Base-by-base conservation (phyloP, 106 monocot species). In the Vanilla planifolia region DNA sequence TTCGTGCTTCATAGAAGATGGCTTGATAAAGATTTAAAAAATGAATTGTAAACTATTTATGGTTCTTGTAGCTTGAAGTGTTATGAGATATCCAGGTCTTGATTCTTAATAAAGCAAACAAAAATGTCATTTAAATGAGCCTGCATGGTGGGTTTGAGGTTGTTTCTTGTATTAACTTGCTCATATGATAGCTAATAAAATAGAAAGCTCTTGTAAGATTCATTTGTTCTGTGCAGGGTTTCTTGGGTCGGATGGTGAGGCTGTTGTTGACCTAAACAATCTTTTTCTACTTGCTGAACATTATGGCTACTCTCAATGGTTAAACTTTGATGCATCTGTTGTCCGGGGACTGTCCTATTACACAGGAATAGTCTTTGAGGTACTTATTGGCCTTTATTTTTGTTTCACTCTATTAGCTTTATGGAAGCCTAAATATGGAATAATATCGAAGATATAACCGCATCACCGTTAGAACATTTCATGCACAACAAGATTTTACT, bases 301-400 rank as follows among this genome's bases (percentile, higher is more conserved):
- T 29, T 98, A 98, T 73, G 98, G 92, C 51, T 98, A 76, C 73
- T 83, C 88, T 43, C 60, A 88, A 37, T 98, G 98, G 98, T 79
- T 98, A 63, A 74, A 71, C 59, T 98, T 98, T 66, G 98, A 98
- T 80, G 98, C 98, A 59, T 98, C 98, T 34, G 92, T 98, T 34
- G 91, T 98, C 8, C 84, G 98, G 71, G 98, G 98, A 42, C 98
- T 98, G 61, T 87, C 98, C 55, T 98, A 92, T 71, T 98, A 98
- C 70, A 98, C 92, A 40, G 98, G 92, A 20, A 88, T 91, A 63
- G 98, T 98, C 25, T 98, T 98, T 80, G 98, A 98, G 98, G 98
- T 96, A 66, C 32, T 61, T 39, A 59, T 67, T 59, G 2, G 37
- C 55, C 39, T 64, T 59, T 3, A 34, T 30, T 28, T 30, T 29